A percentile compares a stretch with the other conserved stretches of the same genome.
Conservation (phyloP, 768 basidiomycete species). For the Kwoniella sp. region DNA sequence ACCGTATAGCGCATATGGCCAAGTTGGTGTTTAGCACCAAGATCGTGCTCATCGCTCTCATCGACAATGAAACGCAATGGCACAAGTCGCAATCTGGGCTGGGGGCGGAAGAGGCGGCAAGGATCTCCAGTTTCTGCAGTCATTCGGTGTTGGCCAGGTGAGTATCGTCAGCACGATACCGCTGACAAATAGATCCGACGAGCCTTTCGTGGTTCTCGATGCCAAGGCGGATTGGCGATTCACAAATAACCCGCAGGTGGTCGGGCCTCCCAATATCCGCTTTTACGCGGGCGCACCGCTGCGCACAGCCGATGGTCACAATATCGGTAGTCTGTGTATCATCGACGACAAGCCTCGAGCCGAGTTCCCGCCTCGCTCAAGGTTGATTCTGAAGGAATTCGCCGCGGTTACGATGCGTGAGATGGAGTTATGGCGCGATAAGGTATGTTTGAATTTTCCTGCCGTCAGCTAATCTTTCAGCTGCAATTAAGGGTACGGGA, state of each 20-base stretch:
- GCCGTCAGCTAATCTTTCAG: slow-evolving; percentile 50
- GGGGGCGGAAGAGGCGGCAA: slow-evolving; percentile 53
- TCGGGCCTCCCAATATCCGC: slow-evolving; percentile 63
- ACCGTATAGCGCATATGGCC: slow-evolving; percentile 85
- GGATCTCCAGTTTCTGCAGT: slow-evolving; percentile 71
- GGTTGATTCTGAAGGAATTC: slow-evolving; percentile 91
- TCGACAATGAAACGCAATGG: slow-evolving; percentile 85
- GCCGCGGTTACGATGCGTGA: slow-evolving; percentile 91
- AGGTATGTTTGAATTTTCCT: slow-evolving; percentile 54
- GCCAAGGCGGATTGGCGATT: slow-evolving; percentile 82
- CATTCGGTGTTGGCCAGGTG: slow-evolving; percentile 78
- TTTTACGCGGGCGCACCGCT: slow-evolving; percentile 92
- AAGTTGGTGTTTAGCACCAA: slow-evolving; percentile 90
- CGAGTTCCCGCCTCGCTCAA: slow-evolving; percentile 81
- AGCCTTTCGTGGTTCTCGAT: slow-evolving; percentile 82
- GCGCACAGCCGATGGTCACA: slow-evolving; percentile 81
- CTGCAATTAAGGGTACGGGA: slow-evolving; percentile 87
- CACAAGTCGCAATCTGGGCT: slow-evolving; percentile 75
- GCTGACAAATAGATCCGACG: slow-evolving; percentile 54
- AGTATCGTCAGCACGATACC: slow-evolving; percentile 24
- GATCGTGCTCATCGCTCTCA: slow-evolving; percentile 72
- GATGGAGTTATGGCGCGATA: slow-evolving; percentile 92
- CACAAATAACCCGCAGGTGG: slow-evolving; percentile 70
- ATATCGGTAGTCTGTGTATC: slow-evolving; percentile 77
- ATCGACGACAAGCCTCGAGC: slow-evolving; percentile 75